Conservation (phyloP, 495 filamentous ascomycete genomes). For the Xylaria cubensis region DNA sequence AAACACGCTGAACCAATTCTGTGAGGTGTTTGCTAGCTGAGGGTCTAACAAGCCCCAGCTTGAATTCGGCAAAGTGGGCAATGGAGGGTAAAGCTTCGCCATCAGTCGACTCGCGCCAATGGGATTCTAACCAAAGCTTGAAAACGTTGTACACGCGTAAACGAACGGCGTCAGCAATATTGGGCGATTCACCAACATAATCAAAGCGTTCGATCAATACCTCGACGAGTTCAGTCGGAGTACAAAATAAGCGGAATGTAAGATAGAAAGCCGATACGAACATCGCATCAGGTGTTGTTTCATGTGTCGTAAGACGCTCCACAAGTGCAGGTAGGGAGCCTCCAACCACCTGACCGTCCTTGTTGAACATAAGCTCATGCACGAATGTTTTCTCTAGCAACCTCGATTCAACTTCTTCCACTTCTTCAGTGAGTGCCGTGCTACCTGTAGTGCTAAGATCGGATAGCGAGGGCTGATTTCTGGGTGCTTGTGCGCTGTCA, state of each 20-base stretch:
- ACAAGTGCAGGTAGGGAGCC: conserved; percentile 91
- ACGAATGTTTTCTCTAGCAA: conserved; percentile 84
- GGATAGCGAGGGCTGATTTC: conserved; percentile 58
- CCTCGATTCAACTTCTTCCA: conserved; percentile 79
- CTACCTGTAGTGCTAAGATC: conserved; percentile 64
- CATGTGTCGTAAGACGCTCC: conserved; percentile 90
- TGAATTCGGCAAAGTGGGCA: conserved; percentile 75
- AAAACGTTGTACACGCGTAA: conserved; percentile 94
- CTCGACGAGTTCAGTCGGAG: conserved; percentile 78
- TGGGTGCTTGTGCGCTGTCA: conserved; percentile 59
- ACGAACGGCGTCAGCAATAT: conserved; percentile 78
- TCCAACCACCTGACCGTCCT: conserved; percentile 92
- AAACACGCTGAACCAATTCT: conserved; percentile 84
- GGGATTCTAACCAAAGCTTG: conserved; percentile 96
- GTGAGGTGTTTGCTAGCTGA: conserved; percentile 78
- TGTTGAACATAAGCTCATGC: conserved; percentile 89
- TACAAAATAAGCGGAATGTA: conserved; percentile 94
- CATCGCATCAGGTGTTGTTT: conserved; percentile 88
- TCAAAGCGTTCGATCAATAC: conserved; percentile 89
- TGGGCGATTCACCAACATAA: conserved; percentile 79
- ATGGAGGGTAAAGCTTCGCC: conserved; percentile 76
- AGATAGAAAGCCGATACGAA: conserved; percentile 97
- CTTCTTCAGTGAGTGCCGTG: conserved; percentile 72
- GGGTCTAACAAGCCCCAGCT: conserved; percentile 70
- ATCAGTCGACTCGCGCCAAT: conserved; percentile 88